These are phyloP conservation scores for Strigomonas galati DNA, from an alignment of 208 protist species.

Conservation along the genomic window DNA sequence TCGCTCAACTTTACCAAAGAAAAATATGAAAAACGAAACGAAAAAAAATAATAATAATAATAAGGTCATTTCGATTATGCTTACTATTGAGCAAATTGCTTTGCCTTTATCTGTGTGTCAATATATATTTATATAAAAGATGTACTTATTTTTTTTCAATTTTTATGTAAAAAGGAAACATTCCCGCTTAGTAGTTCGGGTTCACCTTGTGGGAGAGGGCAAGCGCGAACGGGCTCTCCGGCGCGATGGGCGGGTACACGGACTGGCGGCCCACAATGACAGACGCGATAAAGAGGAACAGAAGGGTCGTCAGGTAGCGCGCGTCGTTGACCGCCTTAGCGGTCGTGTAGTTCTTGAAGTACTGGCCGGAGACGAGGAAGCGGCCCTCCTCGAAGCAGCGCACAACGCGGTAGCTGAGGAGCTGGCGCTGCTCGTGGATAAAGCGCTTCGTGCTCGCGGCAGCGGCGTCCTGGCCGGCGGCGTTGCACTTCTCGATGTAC, in stretches of 20 bases:
- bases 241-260: slow-evolving; percentile 76
- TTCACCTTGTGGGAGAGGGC: slow-evolving; percentile 78
- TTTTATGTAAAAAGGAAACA: not conserved
- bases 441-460: slow-evolving; percentile 55
- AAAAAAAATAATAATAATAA: slow-evolving; percentile 8
- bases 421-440: slow-evolving; percentile 62
- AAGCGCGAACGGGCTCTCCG: slow-evolving; percentile 63
- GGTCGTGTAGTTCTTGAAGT: slow-evolving; percentile 69
- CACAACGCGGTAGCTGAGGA: slow-evolving; percentile 77
- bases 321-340: slow-evolving; percentile 50
- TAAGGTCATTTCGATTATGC: not conserved
- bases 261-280: slow-evolving; percentile 61
- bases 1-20: not conserved
- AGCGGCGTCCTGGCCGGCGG: slow-evolving; percentile 65
- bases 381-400: slow-evolving; percentile 73
- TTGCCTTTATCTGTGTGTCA: not conserved
- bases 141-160: slow-evolving; percentile 10
- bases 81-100: not conserved
- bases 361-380: slow-evolving; percentile 59
- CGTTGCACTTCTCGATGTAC: slow-evolving; percentile 45
- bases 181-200: slow-evolving; percentile 74
- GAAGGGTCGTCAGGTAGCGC: slow-evolving; percentile 61
- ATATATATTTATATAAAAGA: not conserved
- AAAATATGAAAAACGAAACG: not conserved
- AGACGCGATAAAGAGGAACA: slow-evolving; percentile 66